phyloP scores from a whole-genome alignment of 331 rosid genomes.

The Arachis monticola region DNA sequence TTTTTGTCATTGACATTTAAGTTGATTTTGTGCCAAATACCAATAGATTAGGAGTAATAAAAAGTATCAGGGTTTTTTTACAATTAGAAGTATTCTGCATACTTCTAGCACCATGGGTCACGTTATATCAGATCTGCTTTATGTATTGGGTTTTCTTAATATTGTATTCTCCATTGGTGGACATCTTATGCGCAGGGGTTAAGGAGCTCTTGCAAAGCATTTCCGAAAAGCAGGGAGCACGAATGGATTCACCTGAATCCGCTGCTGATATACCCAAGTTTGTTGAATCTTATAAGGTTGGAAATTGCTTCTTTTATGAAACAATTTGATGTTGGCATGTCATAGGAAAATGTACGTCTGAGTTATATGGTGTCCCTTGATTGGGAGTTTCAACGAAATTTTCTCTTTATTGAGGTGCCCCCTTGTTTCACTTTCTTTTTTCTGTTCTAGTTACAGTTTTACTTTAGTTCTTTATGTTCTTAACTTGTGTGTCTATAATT shows the following conservation, averaged over 20 bases:
- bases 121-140: constrained; percentile 5
- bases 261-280: constrained; percentile 79
- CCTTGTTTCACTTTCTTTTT: constrained; percentile 8
- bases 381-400: constrained; percentile 18
- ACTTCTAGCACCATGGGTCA: constrained; percentile 19
- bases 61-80: constrained; percentile 13
- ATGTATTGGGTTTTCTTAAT: constrained; percentile 20
- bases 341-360: not conserved
- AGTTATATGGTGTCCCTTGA: constrained; percentile 14
- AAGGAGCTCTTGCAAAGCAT: constrained; percentile 84
- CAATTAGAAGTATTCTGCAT: not conserved
- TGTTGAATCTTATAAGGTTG: constrained; percentile 76
- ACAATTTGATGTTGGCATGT: constrained; percentile 30
- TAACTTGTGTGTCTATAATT: constrained; percentile 14
- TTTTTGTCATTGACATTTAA: not conserved
- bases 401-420: constrained; percentile 21
- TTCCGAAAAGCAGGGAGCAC: constrained; percentile 90
- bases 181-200: constrained; percentile 63
- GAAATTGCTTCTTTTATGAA: constrained; percentile 39
- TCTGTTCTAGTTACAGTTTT: constrained; percentile 14
- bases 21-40: constrained; percentile 1
- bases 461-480: constrained; percentile 31
- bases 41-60: constrained; percentile 9
- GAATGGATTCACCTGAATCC: constrained; percentile 81
- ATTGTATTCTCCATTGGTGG: constrained; percentile 28